Evolutionary conservation across 306 rosid species (phyloP).

Genomic region (Abrus pulchellus): DNA sequence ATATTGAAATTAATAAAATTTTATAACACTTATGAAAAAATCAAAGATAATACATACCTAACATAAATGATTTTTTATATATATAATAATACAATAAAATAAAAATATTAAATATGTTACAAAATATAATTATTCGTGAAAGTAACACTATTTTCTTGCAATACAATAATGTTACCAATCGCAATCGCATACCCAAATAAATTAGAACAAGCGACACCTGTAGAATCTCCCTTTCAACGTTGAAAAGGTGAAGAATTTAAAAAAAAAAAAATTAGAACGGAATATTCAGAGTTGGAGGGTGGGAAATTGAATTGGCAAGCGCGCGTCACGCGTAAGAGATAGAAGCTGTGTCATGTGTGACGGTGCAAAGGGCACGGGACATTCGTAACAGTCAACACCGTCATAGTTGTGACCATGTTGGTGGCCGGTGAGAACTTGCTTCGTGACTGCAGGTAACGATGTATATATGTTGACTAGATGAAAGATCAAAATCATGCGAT

Average conservation of each 20-base stretch:
- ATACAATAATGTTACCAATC: too few relatives aligned
- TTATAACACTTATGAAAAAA: too few relatives aligned
- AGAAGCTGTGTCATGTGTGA: conserved; percentile 42
- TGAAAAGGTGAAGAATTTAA: background rate
- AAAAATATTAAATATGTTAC: too few relatives aligned
- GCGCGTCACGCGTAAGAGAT: conserved; percentile 20
- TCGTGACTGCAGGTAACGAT: background rate
- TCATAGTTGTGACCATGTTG: background rate
- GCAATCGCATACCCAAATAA: background rate
- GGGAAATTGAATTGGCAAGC: conserved; percentile 4
- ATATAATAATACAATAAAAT: too few relatives aligned
- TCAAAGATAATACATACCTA: too few relatives aligned
- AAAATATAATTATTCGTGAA: too few relatives aligned
- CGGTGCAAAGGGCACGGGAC: conserved; percentile 17
- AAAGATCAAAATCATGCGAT: background rate
- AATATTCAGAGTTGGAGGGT: background rate
- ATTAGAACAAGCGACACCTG: background rate
- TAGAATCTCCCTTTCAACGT: background rate
- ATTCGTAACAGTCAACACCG: background rate
- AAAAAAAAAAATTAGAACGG: too few relatives aligned
- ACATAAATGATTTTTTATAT: too few relatives aligned
- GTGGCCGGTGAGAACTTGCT: background rate
- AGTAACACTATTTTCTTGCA: too few relatives aligned
- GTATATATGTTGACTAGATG: background rate
- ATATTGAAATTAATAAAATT: too few relatives aligned